These are phyloP conservation scores for Gleditsia sinensis DNA, from an alignment of 306 rosid genomes.

Conservation along the genomic window DNA sequence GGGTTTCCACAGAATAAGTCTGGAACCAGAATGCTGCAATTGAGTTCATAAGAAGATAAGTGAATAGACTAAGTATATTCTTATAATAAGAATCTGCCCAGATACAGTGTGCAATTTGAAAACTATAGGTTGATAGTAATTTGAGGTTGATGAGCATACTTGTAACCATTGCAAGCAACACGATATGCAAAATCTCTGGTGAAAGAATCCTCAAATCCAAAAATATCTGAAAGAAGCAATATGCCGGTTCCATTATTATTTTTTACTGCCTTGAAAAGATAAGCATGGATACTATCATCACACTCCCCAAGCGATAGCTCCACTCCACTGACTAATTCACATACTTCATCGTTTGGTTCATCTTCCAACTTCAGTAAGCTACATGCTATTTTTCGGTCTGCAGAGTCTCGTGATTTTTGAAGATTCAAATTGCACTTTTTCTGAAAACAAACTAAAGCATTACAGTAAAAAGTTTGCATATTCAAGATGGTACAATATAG, in stretches of 20 bases:
- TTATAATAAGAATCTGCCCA: background rate
- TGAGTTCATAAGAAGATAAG: slow-evolving; percentile 17
- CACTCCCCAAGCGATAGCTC: slow-evolving; percentile 72
- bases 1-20: slow-evolving; percentile 72
- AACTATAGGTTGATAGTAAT: background rate
- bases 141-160: slow-evolving; percentile 48
- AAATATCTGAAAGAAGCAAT: slow-evolving; percentile 72
- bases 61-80: slow-evolving; percentile 5
- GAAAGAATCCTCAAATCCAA: slow-evolving; percentile 73
- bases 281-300: slow-evolving; percentile 52
- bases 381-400: slow-evolving; percentile 44
- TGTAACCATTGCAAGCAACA: slow-evolving; percentile 80
- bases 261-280: slow-evolving; percentile 78
- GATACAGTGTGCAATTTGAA: background rate
- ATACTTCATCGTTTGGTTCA: slow-evolving; percentile 56
- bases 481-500: background rate
- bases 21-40: slow-evolving; percentile 85
- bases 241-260: slow-evolving; percentile 78
- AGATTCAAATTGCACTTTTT: slow-evolving; percentile 45
- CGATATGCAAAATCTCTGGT: slow-evolving; percentile 82
- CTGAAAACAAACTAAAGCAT: slow-evolving; percentile 64
- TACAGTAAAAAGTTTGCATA: slow-evolving; percentile 37
- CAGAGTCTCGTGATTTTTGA: slow-evolving; percentile 34
- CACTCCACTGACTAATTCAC: slow-evolving; percentile 76
- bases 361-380: slow-evolving; percentile 50